Conservation (phyloP, 2,329 filamentous ascomycete species). For the Claviceps sp. region DNA sequence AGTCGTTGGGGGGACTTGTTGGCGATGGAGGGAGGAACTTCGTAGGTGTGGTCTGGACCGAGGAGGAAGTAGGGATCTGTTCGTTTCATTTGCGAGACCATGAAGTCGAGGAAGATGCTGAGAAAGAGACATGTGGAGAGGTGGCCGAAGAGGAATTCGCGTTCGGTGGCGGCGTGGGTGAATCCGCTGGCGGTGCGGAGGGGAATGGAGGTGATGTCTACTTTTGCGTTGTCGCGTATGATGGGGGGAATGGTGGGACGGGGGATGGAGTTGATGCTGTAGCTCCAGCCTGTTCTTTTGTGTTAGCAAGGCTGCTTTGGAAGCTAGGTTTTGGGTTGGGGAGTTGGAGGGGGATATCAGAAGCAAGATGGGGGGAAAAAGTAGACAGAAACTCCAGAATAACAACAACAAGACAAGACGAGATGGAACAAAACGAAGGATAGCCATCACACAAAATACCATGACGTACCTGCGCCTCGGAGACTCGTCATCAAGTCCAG, state of each 20-base stretch:
- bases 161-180: constrained; percentile 26
- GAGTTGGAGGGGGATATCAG: too few relatives aligned
- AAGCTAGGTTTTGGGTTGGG: too few relatives aligned
- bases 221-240: constrained; percentile 20
- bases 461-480: constrained; percentile 35
- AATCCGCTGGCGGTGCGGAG: constrained; percentile 32
- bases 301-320: background rate
- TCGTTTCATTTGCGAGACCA: constrained; percentile 51
- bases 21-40: constrained; percentile 28
- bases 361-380: too few relatives aligned
- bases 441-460: background rate
- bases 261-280: constrained; percentile 36
- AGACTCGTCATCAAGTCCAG: constrained; percentile 41
- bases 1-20: constrained; percentile 31
- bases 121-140: constrained; percentile 34
- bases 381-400: too few relatives aligned
- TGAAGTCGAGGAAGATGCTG: constrained; percentile 57
- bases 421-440: background rate
- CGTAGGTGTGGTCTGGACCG: constrained; percentile 26
- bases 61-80: constrained; percentile 67
- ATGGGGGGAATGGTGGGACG: constrained; percentile 26
- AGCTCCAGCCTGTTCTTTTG: constrained; percentile 40
- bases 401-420: background rate
- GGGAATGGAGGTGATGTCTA: constrained; percentile 29
- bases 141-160: constrained; percentile 29